These are phyloP conservation scores for Alternaria arbusti DNA, from an alignment of 2,329 filamentous ascomycete species.

Conservation along the genomic window DNA sequence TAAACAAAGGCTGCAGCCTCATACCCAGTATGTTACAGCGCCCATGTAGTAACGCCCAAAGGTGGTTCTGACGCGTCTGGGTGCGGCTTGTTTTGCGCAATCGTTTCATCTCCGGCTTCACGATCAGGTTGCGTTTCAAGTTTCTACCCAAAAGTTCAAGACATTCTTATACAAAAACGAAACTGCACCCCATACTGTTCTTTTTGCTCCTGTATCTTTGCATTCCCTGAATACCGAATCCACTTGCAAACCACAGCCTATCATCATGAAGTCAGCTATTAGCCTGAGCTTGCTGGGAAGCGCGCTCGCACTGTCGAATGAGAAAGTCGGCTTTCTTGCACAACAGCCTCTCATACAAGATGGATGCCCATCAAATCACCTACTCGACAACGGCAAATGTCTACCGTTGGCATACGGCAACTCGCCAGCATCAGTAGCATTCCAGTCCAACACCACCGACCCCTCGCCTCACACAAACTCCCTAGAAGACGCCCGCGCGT, in stretches of 20 bases:
- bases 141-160: background rate
- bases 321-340: constrained; percentile 26
- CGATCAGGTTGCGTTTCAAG: constrained; percentile 31
- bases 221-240: background rate
- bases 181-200: background rate
- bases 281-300: constrained; percentile 28
- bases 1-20: background rate
- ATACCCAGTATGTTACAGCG: background rate
- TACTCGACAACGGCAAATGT: constrained; percentile 35
- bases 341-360: constrained; percentile 31
- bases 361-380: constrained; percentile 32
- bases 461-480: constrained; percentile 2
- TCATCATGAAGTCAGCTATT: constrained; percentile 30
- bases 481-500: constrained; percentile 29
- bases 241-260: background rate
- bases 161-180: background rate
- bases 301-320: constrained; percentile 26
- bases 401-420: constrained; percentile 15
- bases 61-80: background rate
- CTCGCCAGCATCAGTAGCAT: constrained; percentile 10
- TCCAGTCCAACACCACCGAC: constrained; percentile 28
- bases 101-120: constrained; percentile 34
- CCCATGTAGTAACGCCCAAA: background rate
- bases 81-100: background rate
- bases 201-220: background rate